Conservation (phyloP, 371 early-diverging fungal species). For the Mortierella sp. region DNA sequence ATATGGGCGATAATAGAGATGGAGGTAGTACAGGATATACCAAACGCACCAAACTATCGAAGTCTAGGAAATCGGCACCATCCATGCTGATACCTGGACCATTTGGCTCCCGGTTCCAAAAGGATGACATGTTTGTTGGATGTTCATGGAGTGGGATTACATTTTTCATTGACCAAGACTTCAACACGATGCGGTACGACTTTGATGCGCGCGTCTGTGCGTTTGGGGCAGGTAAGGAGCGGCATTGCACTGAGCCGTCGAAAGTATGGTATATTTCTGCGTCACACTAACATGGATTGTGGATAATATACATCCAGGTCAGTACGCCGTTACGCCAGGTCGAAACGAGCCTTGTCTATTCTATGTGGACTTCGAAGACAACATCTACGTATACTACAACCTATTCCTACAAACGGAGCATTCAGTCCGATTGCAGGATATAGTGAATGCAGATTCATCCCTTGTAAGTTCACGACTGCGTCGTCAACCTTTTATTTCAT, state of each 20-base stretch:
- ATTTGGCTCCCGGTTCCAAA: conserved; percentile 44
- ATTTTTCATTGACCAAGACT: conserved; percentile 74
- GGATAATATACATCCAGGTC: conserved; percentile 52
- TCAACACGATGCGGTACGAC: conserved; percentile 78
- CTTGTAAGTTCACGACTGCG: conserved; percentile 14
- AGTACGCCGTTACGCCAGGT: conserved; percentile 73
- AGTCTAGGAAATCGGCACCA: conserved; percentile 7
- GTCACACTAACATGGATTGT: too few species aligned
- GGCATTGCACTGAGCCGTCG: too few species aligned
- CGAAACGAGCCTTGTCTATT: conserved; percentile 82
- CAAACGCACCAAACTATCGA: conserved; percentile 3
- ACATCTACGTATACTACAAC: conserved; percentile 84
- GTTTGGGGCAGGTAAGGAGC: conserved; percentile 73
- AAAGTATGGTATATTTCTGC: too few species aligned
- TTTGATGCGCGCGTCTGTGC: conserved; percentile 86
- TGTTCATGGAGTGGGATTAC: conserved; percentile 86
- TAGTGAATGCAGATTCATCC: conserved; percentile 25
- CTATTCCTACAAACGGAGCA: conserved; percentile 60
- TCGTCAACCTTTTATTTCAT: background rate
- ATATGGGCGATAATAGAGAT: conserved; percentile 15
- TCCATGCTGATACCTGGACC: conserved; percentile 42
- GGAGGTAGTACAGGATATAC: background rate
- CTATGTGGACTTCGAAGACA: conserved; percentile 85
- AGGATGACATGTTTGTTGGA: conserved; percentile 78
- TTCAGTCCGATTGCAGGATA: conserved; percentile 29